These are phyloP conservation scores for Phialocephala sp. DNA, from an alignment of 2,329 filamentous ascomycete species.

Conservation along the genomic window DNA sequence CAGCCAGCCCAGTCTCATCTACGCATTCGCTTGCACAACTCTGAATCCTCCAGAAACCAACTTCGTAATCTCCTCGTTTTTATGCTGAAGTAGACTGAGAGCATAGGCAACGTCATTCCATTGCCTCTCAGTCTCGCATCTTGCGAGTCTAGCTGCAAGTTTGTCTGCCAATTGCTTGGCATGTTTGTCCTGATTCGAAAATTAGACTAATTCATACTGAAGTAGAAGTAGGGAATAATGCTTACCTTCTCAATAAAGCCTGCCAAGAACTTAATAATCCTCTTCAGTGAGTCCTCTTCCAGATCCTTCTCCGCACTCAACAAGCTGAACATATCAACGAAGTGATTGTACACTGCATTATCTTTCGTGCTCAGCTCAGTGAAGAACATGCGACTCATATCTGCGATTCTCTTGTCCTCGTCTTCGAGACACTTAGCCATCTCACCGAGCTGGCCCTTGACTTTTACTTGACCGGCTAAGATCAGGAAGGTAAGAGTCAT, in stretches of 20 bases:
- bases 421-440: slow-evolving; percentile 99
- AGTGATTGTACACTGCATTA: slow-evolving; percentile 99
- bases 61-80: slow-evolving; percentile 88
- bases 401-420: slow-evolving; percentile 90
- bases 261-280: slow-evolving; percentile 90
- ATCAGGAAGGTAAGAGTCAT: slow-evolving; percentile 99
- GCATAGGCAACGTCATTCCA: slow-evolving; percentile 98
- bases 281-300: slow-evolving; percentile 83
- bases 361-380: slow-evolving; percentile 97
- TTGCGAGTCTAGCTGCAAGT: slow-evolving; percentile 80
- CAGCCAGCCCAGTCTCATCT: background rate
- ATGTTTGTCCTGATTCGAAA: slow-evolving; percentile 80
- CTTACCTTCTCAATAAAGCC: slow-evolving; percentile 96
- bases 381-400: slow-evolving; percentile 97
- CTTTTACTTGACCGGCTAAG: slow-evolving; percentile 96
- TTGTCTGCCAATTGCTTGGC: slow-evolving; percentile 94
- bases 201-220: slow-evolving; percentile 23
- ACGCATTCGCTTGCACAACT: slow-evolving; percentile 68
- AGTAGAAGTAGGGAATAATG: slow-evolving; percentile 16
- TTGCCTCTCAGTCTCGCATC: slow-evolving; percentile 91
- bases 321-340: slow-evolving; percentile 98
- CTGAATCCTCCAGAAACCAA: slow-evolving; percentile 77
- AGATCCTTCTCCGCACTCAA: slow-evolving; percentile 81
- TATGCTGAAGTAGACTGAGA: slow-evolving; percentile 86
- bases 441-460: slow-evolving; percentile 96